Conservation (phyloP, 1,139 yeast genomes). For the Groenewaldozyma auringiensis region DNA sequence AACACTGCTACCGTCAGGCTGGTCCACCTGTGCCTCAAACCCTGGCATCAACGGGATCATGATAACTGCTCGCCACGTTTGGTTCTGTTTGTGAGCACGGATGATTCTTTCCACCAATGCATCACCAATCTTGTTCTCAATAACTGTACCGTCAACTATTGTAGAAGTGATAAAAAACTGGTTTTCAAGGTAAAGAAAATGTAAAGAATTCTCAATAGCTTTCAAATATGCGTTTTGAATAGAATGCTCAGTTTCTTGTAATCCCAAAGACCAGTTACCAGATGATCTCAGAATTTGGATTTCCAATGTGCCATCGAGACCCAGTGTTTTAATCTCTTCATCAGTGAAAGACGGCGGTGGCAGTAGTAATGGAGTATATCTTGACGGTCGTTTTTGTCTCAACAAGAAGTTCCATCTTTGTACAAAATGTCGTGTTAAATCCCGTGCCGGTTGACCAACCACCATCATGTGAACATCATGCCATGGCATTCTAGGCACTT, state of each 20-base stretch:
- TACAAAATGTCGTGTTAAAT: slow-evolving; percentile 85
- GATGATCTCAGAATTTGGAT: slow-evolving; percentile 83
- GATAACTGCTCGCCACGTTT: slow-evolving; percentile 82
- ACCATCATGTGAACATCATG: slow-evolving; percentile 97
- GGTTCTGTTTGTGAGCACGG: slow-evolving; percentile 71
- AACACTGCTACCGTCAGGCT: slow-evolving; percentile 88
- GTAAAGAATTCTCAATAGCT: slow-evolving; percentile 84
- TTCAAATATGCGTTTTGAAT: slow-evolving; percentile 90
- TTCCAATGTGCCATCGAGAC: slow-evolving; percentile 82
- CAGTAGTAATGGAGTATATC: slow-evolving; percentile 81
- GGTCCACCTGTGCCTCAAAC: slow-evolving; percentile 87
- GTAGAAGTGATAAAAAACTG: slow-evolving; percentile 90
- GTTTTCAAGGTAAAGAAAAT: slow-evolving; percentile 88
- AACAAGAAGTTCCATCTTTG: slow-evolving; percentile 95
- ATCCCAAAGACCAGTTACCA: slow-evolving; percentile 88
- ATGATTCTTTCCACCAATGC: slow-evolving; percentile 92
- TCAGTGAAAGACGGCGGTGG: slow-evolving; percentile 87
- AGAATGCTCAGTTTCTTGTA: slow-evolving; percentile 76
- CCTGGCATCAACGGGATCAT: slow-evolving; percentile 98
- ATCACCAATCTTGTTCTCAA: slow-evolving; percentile 88
- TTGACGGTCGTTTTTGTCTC: slow-evolving; percentile 88
- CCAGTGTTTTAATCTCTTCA: slow-evolving; percentile 56
- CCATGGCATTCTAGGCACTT: slow-evolving; percentile 97
- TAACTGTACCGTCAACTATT: slow-evolving; percentile 73
- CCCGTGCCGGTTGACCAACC: slow-evolving; percentile 93